These are phyloP conservation scores for Mycena filopes DNA, from an alignment of 768 basidiomycete genomes.

Conservation along the genomic window DNA sequence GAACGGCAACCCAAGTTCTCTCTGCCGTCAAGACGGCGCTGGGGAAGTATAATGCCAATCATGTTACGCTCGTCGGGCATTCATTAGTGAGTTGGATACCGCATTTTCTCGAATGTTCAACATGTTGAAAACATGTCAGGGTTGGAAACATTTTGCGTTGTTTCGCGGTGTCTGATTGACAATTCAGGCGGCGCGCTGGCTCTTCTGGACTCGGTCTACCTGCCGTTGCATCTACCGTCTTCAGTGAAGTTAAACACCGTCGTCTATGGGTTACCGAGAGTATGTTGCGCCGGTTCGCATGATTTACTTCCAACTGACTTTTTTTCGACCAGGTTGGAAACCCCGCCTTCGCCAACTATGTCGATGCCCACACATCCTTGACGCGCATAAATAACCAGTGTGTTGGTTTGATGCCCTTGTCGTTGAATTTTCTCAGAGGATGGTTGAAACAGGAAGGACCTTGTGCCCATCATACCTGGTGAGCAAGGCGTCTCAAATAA, in stretches of 20 bases:
- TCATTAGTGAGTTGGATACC: conserved; percentile 41
- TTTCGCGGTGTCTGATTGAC: not conserved
- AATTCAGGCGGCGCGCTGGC: conserved; percentile 36
- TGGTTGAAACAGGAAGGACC: conserved; percentile 37
- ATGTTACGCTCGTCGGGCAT: conserved; percentile 58
- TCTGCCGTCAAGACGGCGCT: conserved; percentile 56
- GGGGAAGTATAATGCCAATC: conserved; percentile 43
- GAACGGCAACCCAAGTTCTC: conserved; percentile 53
- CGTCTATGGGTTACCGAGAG: conserved; percentile 39
- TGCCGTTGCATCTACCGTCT: conserved; percentile 36
- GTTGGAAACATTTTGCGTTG: not conserved
- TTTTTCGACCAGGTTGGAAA: conserved; percentile 60
- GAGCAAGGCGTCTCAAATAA: not conserved
- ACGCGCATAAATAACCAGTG: conserved; percentile 62
- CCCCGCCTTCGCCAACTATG: conserved; percentile 63
- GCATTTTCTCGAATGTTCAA: not conserved
- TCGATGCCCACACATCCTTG: conserved; percentile 52
- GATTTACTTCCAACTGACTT: not conserved
- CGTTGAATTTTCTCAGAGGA: not conserved
- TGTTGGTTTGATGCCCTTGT: not conserved
- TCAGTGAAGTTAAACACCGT: conserved; percentile 35
- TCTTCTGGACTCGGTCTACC: conserved; percentile 40
- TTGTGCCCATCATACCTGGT: conserved; percentile 46
- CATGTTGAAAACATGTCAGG: conserved; percentile 1
- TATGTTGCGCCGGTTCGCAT: not conserved